Base-by-base conservation (phyloP, 1,139 yeast species). In the Candida sojae region DNA sequence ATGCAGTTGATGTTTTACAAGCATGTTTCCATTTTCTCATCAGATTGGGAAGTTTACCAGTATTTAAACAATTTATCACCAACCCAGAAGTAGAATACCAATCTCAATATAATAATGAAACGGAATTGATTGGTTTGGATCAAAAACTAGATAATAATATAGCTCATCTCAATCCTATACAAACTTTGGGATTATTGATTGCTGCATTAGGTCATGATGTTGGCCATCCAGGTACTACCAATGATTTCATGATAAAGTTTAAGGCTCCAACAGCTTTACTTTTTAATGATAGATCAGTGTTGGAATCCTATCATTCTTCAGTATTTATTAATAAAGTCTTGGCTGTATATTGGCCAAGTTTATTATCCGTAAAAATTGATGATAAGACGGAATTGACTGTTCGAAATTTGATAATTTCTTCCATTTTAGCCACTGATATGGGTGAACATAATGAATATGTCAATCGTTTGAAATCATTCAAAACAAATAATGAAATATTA, bases 131-230 rank as follows among this genome's bases (percentile, higher is more conserved):
- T 17, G 12, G 39, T 12, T 31, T 34, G n/a, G 28, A 42, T 13
- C 26, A 39, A 1, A 17, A 38, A 23, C 38, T 17, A 17, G 35
- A 39, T 17, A 37, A 38, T 38, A 47, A 23, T 44, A 51, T 29
- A 55, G 59, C 39, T 12, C 54, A 66, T 43, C 60, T 80, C 37
- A 68, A 67, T 45, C 75, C 83, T 0, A 55, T 75, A 25, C 86
- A 84, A 59, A 72, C 80, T 1, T 67, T 84, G 41, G 81, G 84
- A 0, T 69, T 90, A 28, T 74, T 89, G 39, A 75, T 91, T 25
- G 89, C 97, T 1, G 96, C 97, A 1, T 71, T 92, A 44, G 98
- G 99, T 43, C 99, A 93, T 67, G 99, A 93, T 66, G 84, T 89
- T 31, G 96, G 97, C 21, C 99, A 93, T 65, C 98, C 99, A 0